A percentile compares a stretch with the other conserved stretches of the same genome.
Conservation (phyloP, 2,329 filamentous ascomycete genomes). For the Exutisphaerella laricina region DNA sequence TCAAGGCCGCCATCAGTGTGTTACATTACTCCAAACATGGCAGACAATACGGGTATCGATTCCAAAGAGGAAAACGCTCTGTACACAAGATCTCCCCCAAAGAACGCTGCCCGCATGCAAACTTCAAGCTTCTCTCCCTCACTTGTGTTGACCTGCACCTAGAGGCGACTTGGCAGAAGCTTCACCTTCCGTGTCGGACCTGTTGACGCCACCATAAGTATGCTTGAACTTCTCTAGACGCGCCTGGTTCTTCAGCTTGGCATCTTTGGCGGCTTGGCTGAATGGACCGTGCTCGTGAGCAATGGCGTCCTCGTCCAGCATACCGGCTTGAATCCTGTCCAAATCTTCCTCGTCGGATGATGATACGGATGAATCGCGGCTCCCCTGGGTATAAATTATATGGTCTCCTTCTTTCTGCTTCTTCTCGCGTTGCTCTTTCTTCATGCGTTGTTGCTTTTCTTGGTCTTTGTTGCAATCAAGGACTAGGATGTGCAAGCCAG, state of each 20-base stretch:
- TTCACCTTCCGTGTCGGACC: neutral
- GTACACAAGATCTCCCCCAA: too few species aligned
- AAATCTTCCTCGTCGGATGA: slow-evolving; percentile 56
- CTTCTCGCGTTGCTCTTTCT: slow-evolving; percentile 64
- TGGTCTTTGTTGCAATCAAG: slow-evolving; percentile 70
- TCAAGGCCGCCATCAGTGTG: too few species aligned
- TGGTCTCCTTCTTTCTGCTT: slow-evolving; percentile 60
- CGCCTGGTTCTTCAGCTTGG: slow-evolving; percentile 22
- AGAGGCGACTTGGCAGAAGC: neutral
- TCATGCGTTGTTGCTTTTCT: slow-evolving; percentile 66
- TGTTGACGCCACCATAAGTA: neutral
- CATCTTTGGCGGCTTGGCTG: slow-evolving; percentile 20
- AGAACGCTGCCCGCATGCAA: too few species aligned
- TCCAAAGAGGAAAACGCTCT: too few species aligned
- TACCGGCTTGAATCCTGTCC: slow-evolving; percentile 35
- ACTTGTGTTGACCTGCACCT: too few species aligned
- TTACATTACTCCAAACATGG: too few species aligned
- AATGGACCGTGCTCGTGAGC: slow-evolving; percentile 17
- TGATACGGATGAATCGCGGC: slow-evolving; percentile 44
- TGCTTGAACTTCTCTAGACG: slow-evolving; percentile 17
- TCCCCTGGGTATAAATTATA: slow-evolving; percentile 51
- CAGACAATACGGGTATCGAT: too few species aligned
- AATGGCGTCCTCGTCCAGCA: slow-evolving; percentile 14
- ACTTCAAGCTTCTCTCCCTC: too few species aligned
- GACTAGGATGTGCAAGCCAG: slow-evolving; percentile 66